Evolutionary conservation across 2,329 filamentous ascomycete genomes (phyloP).

Genomic region (Botryotinia narcissicola): DNA sequence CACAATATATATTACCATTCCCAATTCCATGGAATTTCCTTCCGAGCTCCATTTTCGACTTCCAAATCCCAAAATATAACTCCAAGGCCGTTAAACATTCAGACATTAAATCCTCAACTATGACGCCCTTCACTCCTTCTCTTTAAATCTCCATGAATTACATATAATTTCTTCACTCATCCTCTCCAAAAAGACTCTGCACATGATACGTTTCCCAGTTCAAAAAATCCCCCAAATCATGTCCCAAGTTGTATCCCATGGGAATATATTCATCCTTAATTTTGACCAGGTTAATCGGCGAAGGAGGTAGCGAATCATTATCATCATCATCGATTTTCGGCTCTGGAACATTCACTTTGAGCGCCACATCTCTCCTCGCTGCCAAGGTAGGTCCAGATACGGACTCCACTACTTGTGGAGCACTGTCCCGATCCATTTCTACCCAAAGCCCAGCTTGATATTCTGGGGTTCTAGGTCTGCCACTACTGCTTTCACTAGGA

Average conservation of each 20-base stretch:
- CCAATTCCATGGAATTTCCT: background rate
- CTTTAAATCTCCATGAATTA: background rate
- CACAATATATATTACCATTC: background rate
- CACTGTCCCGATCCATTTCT: background rate
- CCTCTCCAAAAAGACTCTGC: constrained; percentile 20
- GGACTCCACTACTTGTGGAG: background rate
- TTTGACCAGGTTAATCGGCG: constrained; percentile 30
- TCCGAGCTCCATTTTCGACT: background rate
- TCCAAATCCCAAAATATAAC: background rate
- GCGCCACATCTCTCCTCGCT: background rate
- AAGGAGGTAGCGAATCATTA: constrained; percentile 26
- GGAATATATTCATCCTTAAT: constrained; percentile 44
- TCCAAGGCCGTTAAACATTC: background rate
- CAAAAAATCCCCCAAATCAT: constrained; percentile 58
- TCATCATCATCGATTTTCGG: constrained; percentile 4
- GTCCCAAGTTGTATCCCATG: constrained; percentile 60
- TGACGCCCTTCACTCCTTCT: background rate
- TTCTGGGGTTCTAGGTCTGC: background rate
- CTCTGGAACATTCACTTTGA: constrained; percentile 9
- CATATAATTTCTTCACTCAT: constrained; percentile 12
- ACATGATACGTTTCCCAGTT: constrained; percentile 48
- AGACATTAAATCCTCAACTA: background rate
- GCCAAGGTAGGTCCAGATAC: background rate
- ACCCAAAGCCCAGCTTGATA: background rate
- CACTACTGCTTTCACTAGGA: background rate